Evolutionary conservation across 306 rosid species (phyloP).

Genomic region (Vigna reflexopilosa): DNA sequence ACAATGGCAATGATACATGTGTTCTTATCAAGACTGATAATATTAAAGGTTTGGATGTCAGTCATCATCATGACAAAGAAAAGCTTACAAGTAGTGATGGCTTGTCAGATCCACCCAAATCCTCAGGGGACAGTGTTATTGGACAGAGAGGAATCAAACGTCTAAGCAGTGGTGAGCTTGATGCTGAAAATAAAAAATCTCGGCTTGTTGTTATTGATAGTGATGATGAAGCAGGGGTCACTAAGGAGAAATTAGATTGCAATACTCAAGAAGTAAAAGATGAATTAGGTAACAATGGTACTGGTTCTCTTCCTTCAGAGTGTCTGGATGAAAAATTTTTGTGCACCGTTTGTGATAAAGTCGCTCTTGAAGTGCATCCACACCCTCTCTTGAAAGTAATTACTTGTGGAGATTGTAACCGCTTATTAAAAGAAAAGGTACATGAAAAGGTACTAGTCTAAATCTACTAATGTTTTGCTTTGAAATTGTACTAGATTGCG

Average conservation of each 20-base stretch:
- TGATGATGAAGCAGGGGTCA: constrained; percentile 51
- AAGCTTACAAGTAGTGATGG: constrained; percentile 41
- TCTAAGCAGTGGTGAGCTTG: constrained; percentile 53
- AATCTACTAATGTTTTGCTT: constrained; percentile 36
- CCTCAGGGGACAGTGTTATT: constrained; percentile 46
- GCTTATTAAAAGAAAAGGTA: constrained; percentile 59
- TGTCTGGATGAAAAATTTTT: constrained; percentile 50
- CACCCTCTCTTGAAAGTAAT: constrained; percentile 83
- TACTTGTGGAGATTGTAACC: constrained; percentile 74
- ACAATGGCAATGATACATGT: constrained; percentile 48
- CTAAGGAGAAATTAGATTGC: constrained; percentile 51
- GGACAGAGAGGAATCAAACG: constrained; percentile 78
- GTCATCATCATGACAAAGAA: constrained; percentile 53
- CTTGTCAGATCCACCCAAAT: constrained; percentile 48
- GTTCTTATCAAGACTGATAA: constrained; percentile 43
- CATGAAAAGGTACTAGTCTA: constrained; percentile 52
- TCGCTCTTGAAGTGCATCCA: constrained; percentile 55
- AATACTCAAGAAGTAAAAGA: constrained; percentile 48
- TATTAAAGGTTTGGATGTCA: constrained; percentile 52
- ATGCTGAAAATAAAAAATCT: constrained; percentile 60
- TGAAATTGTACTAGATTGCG: neutral
- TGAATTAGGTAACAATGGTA: constrained; percentile 39
- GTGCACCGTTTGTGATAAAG: constrained; percentile 76
- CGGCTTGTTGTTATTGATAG: constrained; percentile 49
- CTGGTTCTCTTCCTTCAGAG: constrained; percentile 53